phyloP scores from a whole-genome alignment of 805 yeast genomes.

The Barnettozyma pratensis region DNA sequence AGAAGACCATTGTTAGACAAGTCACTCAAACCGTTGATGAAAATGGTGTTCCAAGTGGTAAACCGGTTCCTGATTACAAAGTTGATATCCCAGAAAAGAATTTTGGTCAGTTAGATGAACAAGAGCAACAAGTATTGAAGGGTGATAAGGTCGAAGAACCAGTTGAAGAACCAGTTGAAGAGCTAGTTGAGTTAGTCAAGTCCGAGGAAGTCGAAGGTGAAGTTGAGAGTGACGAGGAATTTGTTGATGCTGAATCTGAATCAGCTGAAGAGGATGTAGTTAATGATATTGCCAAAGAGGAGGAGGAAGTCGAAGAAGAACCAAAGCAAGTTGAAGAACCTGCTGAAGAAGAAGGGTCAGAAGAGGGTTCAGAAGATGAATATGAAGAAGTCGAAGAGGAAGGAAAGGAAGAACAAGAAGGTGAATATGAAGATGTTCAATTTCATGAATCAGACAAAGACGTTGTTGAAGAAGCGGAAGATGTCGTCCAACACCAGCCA shows the following conservation, averaged over 20 bases:
- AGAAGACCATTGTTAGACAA: background rate
- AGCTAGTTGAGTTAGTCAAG: background rate
- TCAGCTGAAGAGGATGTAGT: too few relatives aligned
- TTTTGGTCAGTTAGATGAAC: too few relatives aligned
- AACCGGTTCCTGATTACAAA: background rate
- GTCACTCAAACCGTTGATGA: conserved; percentile 4
- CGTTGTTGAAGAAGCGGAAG: background rate
- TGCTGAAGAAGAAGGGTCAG: background rate
- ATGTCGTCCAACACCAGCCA: conserved; percentile 8
- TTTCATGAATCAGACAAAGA: conserved; percentile 6
- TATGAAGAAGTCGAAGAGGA: conserved; percentile 2
- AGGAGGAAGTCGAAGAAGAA: background rate
- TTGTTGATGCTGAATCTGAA: background rate
- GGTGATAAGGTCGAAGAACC: background rate
- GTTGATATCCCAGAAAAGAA: too few relatives aligned
- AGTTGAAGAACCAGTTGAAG: background rate
- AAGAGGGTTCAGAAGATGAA: background rate
- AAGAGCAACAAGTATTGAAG: background rate
- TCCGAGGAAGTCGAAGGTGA: background rate
- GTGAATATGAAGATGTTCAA: conserved; percentile 6
- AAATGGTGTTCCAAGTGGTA: conserved; percentile 1
- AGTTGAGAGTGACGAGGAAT: background rate
- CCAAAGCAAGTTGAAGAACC: background rate
- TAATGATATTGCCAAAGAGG: background rate
- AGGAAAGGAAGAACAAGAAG: conserved; percentile 3